These are phyloP conservation scores for Talaromyces funiculosus DNA, from an alignment of 2,329 filamentous ascomycete species.

Conservation along the genomic window DNA sequence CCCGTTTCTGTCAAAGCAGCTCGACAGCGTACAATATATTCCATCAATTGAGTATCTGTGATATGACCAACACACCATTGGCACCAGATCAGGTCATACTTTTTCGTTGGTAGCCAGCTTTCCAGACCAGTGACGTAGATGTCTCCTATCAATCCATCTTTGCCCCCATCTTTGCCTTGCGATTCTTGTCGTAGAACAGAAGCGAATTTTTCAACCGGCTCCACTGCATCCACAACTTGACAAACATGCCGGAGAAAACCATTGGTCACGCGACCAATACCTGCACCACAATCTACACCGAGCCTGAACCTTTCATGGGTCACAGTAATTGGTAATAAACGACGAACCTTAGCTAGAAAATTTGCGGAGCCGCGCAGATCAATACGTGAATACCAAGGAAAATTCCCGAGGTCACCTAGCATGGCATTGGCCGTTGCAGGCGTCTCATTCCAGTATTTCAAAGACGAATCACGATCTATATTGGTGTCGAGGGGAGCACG, in stretches of 20 bases:
- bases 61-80: constrained; percentile 88
- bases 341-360: constrained; percentile 63
- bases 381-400: constrained; percentile 59
- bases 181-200: constrained; percentile 45
- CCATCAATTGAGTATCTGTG: constrained; percentile 64
- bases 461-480: constrained; percentile 22
- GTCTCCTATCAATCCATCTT: constrained; percentile 49
- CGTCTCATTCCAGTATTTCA: constrained; percentile 34
- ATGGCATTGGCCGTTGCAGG: constrained; percentile 53
- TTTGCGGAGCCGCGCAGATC: constrained; percentile 65
- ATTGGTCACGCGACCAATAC: constrained; percentile 77
- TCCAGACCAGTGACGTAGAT: constrained; percentile 71
- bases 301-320: constrained; percentile 21
- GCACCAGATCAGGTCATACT: constrained; percentile 78
- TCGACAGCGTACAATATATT: constrained; percentile 60
- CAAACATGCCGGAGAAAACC: constrained; percentile 66
- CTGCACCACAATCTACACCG: constrained; percentile 56
- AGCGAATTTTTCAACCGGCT: constrained; percentile 79
- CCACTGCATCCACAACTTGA: constrained; percentile 71
- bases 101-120: constrained; percentile 53
- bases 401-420: constrained; percentile 59
- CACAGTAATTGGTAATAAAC: constrained; percentile 19
- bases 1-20: constrained; percentile 40
- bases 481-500: constrained; percentile 15
- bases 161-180: constrained; percentile 34